Percentiles rank a stretch among this genome's conserved stretches.
These are phyloP conservation scores for Nicotiana sylvestris DNA, from an alignment of 257 asterid genomes.

Conservation along the genomic window DNA sequence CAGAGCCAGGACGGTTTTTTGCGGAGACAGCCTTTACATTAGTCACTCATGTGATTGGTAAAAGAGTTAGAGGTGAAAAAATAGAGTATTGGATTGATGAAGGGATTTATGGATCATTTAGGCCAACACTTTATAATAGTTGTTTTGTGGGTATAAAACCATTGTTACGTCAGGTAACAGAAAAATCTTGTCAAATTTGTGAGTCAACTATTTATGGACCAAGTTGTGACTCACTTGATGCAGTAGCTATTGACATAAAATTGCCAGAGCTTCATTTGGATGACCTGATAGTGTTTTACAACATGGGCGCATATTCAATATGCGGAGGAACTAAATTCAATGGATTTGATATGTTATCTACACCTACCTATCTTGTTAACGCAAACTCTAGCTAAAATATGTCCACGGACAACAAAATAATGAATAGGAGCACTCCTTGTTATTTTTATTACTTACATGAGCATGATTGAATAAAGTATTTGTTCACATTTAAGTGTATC, in stretches of 20 bases:
- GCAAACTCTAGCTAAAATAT: neutral
- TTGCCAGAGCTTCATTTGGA: slow-evolving; percentile 12
- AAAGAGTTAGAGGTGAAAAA: slow-evolving; percentile 4
- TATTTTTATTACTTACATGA: neutral
- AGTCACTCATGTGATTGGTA: slow-evolving; percentile 9
- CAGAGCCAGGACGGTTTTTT: slow-evolving; percentile 9
- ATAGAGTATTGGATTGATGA: slow-evolving; percentile 14
- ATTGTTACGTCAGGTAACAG: neutral
- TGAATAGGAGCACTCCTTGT: neutral
- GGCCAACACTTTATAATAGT: slow-evolving; percentile 6
- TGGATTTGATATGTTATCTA: slow-evolving; percentile 7
- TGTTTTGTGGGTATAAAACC: neutral
- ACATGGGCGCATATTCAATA: slow-evolving; percentile 11
- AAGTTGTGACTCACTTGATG: slow-evolving; percentile 7
- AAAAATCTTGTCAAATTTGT: neutral
- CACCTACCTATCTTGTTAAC: neutral
- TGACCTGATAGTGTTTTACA: slow-evolving; percentile 11
- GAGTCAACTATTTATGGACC: slow-evolving; percentile 9
- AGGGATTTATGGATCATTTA: slow-evolving; percentile 15
- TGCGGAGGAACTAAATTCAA: slow-evolving; percentile 8
- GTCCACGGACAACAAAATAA: no score
- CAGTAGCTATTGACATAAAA: neutral
- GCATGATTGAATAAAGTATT: neutral
- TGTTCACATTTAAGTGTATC: neutral
- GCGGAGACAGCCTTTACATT: neutral